Evolutionary conservation across 306 rosid species (phyloP).

Genomic region (Prunus kanzakura): DNA sequence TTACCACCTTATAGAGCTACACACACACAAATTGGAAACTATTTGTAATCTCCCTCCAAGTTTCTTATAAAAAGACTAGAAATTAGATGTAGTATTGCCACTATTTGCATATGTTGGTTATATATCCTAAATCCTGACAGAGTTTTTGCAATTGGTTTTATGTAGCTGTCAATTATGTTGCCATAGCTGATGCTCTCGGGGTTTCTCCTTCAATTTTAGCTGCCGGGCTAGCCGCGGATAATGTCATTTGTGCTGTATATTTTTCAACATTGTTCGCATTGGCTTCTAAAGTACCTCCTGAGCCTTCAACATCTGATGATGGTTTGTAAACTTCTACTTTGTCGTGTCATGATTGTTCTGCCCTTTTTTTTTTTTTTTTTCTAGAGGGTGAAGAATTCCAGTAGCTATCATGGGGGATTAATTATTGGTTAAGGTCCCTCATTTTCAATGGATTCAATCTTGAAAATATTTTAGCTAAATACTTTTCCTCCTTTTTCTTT

Average conservation of each 20-base stretch:
- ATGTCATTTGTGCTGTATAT: conserved; percentile 73
- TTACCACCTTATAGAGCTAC: background rate
- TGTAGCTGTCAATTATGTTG: conserved; percentile 76
- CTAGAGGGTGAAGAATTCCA: background rate
- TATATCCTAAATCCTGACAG: background rate
- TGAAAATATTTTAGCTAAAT: background rate
- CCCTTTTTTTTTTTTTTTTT: background rate
- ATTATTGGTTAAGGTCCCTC: background rate
- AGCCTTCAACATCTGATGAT: conserved; percentile 33
- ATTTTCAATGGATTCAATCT: background rate
- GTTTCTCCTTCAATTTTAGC: conserved; percentile 56
- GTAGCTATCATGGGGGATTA: background rate
- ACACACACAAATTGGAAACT: background rate
- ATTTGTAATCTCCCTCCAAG: background rate
- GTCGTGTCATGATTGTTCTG: background rate
- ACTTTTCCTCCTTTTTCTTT: background rate
- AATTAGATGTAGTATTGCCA: no score
- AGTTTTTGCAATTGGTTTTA: conserved; percentile 3
- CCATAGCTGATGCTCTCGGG: conserved; percentile 60
- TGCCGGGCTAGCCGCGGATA: conserved; percentile 81
- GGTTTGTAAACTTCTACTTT: conserved; percentile 30
- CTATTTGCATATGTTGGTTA: background rate
- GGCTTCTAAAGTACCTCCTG: conserved; percentile 70
- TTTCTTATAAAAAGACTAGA: no score
- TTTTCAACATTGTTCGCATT: conserved; percentile 63